Evolutionary conservation across 768 basidiomycete genomes (phyloP).

Genomic region (Brasilioporus rufonigricans): DNA sequence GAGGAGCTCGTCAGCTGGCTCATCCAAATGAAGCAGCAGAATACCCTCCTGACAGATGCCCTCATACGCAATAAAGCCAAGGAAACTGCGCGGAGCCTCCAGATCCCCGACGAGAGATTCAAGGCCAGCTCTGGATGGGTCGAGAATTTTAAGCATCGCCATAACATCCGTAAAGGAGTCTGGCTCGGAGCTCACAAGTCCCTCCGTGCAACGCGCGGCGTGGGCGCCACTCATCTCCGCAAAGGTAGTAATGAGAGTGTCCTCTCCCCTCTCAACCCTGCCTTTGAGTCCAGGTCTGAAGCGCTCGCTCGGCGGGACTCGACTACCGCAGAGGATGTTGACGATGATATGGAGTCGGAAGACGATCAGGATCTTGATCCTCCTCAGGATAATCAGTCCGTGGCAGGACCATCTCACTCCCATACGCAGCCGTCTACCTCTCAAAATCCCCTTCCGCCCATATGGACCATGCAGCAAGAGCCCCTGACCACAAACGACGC

Average conservation of each 20-base stretch:
- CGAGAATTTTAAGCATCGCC: conserved; percentile 86
- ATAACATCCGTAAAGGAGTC: conserved; percentile 67
- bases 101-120: conserved; percentile 70
- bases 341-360: conserved; percentile 38
- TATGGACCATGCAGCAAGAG: conserved; percentile 34
- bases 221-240: conserved; percentile 36
- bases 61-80: conserved; percentile 63
- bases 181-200: conserved; percentile 45
- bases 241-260: conserved; percentile 33
- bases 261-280: conserved; percentile 40
- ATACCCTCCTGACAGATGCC: conserved; percentile 59
- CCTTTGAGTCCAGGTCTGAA: conserved; percentile 36
- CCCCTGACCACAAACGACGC: conserved; percentile 25
- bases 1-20: conserved; percentile 60
- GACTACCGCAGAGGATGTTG: conserved; percentile 30
- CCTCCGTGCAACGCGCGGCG: conserved; percentile 31
- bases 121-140: conserved; percentile 93
- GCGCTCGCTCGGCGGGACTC: conserved; percentile 26
- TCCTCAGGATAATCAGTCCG: conserved; percentile 22
- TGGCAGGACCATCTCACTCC: conserved; percentile 31
- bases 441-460: conserved; percentile 32
- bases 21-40: conserved; percentile 47
- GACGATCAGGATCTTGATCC: conserved; percentile 32
- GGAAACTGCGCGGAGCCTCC: conserved; percentile 54
- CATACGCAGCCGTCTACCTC: conserved; percentile 23